Evolutionary conservation across 129 eudicot species (phyloP).

Genomic region (Centrapalus pauciflorus): DNA sequence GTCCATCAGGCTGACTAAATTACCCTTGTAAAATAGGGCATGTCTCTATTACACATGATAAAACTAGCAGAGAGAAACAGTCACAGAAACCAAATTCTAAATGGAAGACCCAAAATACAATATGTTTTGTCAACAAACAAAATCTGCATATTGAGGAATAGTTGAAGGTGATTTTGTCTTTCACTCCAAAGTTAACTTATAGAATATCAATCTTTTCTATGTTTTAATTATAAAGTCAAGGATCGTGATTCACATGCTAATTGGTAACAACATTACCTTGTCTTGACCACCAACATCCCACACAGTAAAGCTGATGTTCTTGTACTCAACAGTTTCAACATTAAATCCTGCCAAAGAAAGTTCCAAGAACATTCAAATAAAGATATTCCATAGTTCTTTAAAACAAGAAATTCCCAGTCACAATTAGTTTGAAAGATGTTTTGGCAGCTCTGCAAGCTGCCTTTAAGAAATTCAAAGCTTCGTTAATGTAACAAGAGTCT

Average conservation of each 20-base stretch:
- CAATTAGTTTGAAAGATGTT: not conserved
- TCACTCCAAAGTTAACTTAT: not conserved
- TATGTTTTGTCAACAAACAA: not conserved
- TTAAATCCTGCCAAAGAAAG: constrained; percentile 33
- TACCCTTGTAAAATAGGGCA: too few relatives aligned
- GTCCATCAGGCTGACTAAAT: not conserved
- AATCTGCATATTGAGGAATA: not conserved
- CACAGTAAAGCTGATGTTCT: constrained; percentile 49
- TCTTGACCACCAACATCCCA: constrained; percentile 69
- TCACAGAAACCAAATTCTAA: not conserved
- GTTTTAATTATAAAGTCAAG: not conserved
- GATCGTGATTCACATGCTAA: not conserved
- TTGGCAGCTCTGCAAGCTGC: not conserved
- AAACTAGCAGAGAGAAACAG: not conserved
- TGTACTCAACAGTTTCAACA: constrained; percentile 52
- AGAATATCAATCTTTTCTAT: not conserved
- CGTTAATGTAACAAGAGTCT: not conserved
- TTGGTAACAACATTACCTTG: constrained; percentile 27
- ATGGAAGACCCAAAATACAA: not conserved
- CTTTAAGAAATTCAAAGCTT: not conserved
- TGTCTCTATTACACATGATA: not conserved
- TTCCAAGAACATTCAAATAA: not conserved
- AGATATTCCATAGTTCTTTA: not conserved
- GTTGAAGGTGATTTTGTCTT: not conserved
- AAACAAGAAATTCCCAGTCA: not conserved